phyloP scores from a whole-genome alignment of 2,329 filamentous ascomycete genomes.

The Fusarium sp. region DNA sequence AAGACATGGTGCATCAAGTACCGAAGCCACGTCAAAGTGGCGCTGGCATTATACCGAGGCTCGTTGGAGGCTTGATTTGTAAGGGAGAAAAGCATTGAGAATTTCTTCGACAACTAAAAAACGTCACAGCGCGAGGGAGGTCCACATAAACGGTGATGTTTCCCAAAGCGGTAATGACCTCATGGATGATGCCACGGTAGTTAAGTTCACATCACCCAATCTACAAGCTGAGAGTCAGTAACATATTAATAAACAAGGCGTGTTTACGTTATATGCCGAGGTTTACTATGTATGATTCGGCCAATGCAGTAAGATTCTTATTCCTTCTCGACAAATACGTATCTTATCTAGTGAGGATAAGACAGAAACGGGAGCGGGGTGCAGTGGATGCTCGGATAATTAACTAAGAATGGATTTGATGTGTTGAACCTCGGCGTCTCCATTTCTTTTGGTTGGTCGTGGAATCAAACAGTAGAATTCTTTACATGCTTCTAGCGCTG shows the following conservation, averaged over 20 bases:
- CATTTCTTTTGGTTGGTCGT: constrained; percentile 18
- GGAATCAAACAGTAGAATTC: constrained; percentile 7
- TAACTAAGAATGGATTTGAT: not conserved
- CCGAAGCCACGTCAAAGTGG: constrained; percentile 17
- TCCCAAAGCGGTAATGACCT: constrained; percentile 33
- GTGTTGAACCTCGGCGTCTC: constrained; percentile 5
- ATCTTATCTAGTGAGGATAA: not conserved
- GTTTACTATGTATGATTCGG: fast-evolving
- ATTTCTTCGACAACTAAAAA: constrained; percentile 10
- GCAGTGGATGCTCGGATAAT: constrained; percentile 10
- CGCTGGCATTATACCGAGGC: constrained; percentile 18
- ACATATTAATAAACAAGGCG: too few relatives aligned
- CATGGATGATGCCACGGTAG: not conserved
- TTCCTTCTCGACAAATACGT: not conserved
- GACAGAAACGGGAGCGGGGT: not conserved
- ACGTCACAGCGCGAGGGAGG: constrained; percentile 20
- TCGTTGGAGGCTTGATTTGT: constrained; percentile 22
- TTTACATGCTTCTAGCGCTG: constrained; percentile 20
- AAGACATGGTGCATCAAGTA: not conserved
- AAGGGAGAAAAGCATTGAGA: constrained; percentile 14
- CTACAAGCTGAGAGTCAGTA: not conserved
- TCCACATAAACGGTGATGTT: constrained; percentile 31
- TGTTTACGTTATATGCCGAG: not conserved
- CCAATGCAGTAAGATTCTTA: not conserved
- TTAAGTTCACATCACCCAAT: not conserved